Conservation (phyloP, 2,329 filamentous ascomycete species). For the Volutella citrinella region DNA sequence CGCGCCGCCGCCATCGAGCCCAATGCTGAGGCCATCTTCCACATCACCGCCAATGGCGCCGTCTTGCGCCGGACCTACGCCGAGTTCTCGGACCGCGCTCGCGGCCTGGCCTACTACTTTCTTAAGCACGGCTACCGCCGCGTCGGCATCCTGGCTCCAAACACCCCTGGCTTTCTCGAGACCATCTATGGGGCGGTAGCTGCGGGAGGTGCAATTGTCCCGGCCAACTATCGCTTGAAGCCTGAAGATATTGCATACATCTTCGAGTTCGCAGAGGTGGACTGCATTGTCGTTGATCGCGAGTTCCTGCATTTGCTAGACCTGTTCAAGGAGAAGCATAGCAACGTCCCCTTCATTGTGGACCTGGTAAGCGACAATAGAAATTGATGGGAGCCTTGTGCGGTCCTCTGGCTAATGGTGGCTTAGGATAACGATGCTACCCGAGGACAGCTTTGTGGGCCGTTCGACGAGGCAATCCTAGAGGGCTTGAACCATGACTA, state of each 20-base stretch:
- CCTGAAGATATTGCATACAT: conserved; percentile 87
- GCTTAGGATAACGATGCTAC: conserved; percentile 72
- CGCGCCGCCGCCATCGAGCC: conserved; percentile 88
- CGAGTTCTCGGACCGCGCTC: conserved; percentile 79
- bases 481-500: conserved; percentile 75
- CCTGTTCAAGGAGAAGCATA: conserved; percentile 58
- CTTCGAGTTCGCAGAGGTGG: conserved; percentile 81
- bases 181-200: conserved; percentile 83
- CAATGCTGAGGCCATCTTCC: conserved; percentile 78
- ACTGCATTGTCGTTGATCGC: conserved; percentile 80
- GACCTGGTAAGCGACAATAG: conserved; percentile 51
- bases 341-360: conserved; percentile 67
- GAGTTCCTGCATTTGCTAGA: conserved; percentile 74
- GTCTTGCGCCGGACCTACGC: conserved; percentile 73
- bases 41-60: conserved; percentile 75
- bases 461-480: conserved; percentile 78
- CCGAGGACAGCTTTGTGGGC: conserved; percentile 70
- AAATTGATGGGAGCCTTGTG: neutral
- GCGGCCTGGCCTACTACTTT: conserved; percentile 85
- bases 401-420: conserved; percentile 9
- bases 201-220: conserved; percentile 74
- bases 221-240: conserved; percentile 64
- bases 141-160: conserved; percentile 84
- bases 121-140: conserved; percentile 69
- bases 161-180: conserved; percentile 93